Evolutionary conservation across 495 filamentous ascomycete genomes (phyloP).

Genomic region (Aspergillus hancockii): DNA sequence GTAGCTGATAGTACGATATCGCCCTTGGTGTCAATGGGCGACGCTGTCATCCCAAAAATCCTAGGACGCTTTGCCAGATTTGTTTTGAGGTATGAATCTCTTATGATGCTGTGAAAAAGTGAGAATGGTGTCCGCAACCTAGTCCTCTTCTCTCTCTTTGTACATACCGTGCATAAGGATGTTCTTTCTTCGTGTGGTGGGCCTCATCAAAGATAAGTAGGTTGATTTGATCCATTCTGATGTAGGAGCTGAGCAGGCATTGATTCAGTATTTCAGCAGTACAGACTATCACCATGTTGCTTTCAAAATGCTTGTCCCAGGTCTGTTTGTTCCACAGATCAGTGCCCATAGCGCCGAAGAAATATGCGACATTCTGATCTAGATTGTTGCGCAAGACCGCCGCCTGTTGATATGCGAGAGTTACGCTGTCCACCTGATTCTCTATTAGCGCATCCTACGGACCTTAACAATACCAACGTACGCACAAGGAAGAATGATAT

Average conservation of each 20-base stretch:
- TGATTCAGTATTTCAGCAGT: constrained; percentile 84
- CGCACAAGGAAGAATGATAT: constrained; percentile 82
- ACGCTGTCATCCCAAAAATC: constrained; percentile 97
- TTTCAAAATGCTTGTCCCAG: constrained; percentile 67
- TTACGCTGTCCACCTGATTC: constrained; percentile 76
- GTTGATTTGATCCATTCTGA: constrained; percentile 83
- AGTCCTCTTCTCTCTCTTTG: not conserved
- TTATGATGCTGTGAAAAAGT: constrained; percentile 64
- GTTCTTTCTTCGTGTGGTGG: constrained; percentile 94
- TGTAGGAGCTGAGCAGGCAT: constrained; percentile 77
- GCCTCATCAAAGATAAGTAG: constrained; percentile 95
- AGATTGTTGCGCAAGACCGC: constrained; percentile 82
- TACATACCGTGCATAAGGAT: constrained; percentile 75
- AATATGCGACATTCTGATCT: constrained; percentile 73
- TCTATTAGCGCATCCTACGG: not conserved
- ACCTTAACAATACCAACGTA: constrained; percentile 7
- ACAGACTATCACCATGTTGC: constrained; percentile 89
- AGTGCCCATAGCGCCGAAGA: constrained; percentile 72
- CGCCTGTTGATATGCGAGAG: constrained; percentile 87
- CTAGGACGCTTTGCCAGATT: constrained; percentile 59
- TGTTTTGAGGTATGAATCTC: constrained; percentile 70
- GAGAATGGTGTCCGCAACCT: constrained; percentile 9
- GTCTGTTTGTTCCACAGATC: constrained; percentile 65
- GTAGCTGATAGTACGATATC: constrained; percentile 68
- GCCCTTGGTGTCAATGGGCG: constrained; percentile 82